Base-by-base conservation (phyloP, 2,329 filamentous ascomycete species). In the Sclerotinia minor region DNA sequence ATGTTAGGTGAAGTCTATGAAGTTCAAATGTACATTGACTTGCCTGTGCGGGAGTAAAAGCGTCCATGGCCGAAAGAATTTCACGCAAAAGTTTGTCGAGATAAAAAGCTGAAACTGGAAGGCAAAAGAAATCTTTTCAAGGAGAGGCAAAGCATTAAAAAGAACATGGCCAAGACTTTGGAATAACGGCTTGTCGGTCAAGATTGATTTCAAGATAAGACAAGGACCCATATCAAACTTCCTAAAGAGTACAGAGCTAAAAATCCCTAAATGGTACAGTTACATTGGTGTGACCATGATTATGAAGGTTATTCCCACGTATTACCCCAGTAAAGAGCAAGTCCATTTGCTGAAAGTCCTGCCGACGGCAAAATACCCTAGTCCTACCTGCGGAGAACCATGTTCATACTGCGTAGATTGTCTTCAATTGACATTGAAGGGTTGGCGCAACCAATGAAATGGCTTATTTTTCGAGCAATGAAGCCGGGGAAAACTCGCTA, bases 41-140 rank as follows among this genome's bases (percentile, higher is more conserved):
- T 55, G 53, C 65, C 57, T 67, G 80, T 19, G 75, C 72, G 0
- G 83, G 81, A 5, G 81, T 81, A 73, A 82, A 82, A 5, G 81
- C 77, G 68, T 82, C 74, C 74, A 76, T 75, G 59, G 55, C 57
- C 52, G 32, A n/a, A 38, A 41, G 38, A 38, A 71, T 54, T 7
- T n/a, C 49, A 64, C 17, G 9, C 26, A 45, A 24, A 32, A 45
- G 24, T 32, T 41, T 50, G 32, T 26, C 29, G 4, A 61, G 45
- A 61, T 26, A 26, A 50, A 17, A 61, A 50, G 29, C 45, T 2
- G 29, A 38, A 29, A 50, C 26, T 17, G 35, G 35, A 49, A 50
- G 15, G 2, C 32, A 61, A 50, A 50, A 35, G 26, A 24, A 60
- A 26, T 3, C 19, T 17, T 60, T 49, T 49, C 32, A 17, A 35